Evolutionary conservation across 2,329 filamentous ascomycete genomes (phyloP), one percentile per base, ranked within the genome.

Genomic region (Albophoma yamanashiensis): DNA sequence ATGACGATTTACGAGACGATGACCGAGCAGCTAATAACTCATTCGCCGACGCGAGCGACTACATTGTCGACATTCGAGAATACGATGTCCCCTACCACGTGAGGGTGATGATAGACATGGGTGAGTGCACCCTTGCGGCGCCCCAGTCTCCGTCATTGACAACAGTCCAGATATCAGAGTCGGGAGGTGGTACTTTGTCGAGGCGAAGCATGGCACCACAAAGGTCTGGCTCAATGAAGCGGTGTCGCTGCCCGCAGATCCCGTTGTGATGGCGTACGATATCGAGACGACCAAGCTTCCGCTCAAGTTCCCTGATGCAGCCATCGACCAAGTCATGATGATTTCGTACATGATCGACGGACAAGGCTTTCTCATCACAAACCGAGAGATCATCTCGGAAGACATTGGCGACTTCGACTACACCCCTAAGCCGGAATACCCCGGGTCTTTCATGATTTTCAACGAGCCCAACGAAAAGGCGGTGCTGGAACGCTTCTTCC

Each of bases 281-380:
- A 99, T 99, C 69, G 94, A 99, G 75, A 99, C 94, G 2, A 93
- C 91, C 6, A 99, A 99, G 71, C 79, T 94, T 20, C 94, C 95
- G 1, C 79, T 99, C 59, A 99, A 99, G 73, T 99, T 99, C 67
- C 95, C 94, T 34, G 95, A 99, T 71, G 88, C 94, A 1, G 84
- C 92, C 4, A 88, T 96, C 64, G 94, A 99, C 75, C 93, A 96
- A 72, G 89, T 99, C 70, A 99, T 99, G 92, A 99, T 99, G 94
- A 93, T 99, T 73, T 99, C 95, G 39, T 99, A 99, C 78, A 99
- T 99, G 95, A 97, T 99, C 68, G 94, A 99, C 67, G 95, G 94
- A 0, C 92, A 96, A 75, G 94, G 94, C 5, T 99, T 97, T 67
- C 80, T 99, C 42, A 97, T 99, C 74, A 99, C 94, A 6, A 99